phyloP scores from a whole-genome alignment of 768 basidiomycete species.

The Suillus paluster region DNA sequence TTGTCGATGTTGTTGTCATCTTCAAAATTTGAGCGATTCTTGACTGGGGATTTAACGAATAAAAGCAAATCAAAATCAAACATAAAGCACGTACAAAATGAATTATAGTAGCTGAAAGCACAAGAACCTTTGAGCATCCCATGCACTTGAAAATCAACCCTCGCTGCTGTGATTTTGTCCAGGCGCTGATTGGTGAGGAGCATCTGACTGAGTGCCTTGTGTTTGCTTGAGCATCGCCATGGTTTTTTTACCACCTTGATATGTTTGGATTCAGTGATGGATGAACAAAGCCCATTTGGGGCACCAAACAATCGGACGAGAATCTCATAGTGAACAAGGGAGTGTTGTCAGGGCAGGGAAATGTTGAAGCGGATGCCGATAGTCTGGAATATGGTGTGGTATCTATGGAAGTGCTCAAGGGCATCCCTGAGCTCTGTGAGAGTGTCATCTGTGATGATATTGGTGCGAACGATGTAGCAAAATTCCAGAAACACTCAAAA shows the following conservation, averaged over 20 bases:
- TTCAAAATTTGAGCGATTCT: too few species aligned
- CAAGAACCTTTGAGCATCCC: constrained; percentile 26
- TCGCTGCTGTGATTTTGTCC: constrained; percentile 27
- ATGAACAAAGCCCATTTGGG: constrained; percentile 10
- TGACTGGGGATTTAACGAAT: too few species aligned
- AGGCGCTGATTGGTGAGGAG: too few species aligned
- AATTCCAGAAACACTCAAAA: constrained; percentile 32
- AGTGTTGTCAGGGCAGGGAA: constrained; percentile 23
- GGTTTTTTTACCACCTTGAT: too few species aligned
- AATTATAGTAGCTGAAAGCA: too few species aligned
- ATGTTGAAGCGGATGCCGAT: constrained; percentile 15
- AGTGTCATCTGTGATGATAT: constrained; percentile 13
- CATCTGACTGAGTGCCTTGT: too few species aligned
- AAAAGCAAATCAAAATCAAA: too few species aligned
- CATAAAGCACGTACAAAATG: neutral
- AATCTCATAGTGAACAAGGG: constrained; percentile 22
- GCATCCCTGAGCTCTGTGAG: constrained; percentile 10
- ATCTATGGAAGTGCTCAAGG: neutral
- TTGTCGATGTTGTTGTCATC: too few species aligned
- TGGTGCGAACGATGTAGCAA: constrained; percentile 25
- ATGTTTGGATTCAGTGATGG: too few species aligned
- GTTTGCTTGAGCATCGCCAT: too few species aligned
- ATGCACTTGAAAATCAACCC: constrained; percentile 18
- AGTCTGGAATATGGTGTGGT: constrained; percentile 16
- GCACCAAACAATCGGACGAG: too few species aligned